Conservation (phyloP, 805 yeast genomes). For the Pichia gijzeniarum region DNA sequence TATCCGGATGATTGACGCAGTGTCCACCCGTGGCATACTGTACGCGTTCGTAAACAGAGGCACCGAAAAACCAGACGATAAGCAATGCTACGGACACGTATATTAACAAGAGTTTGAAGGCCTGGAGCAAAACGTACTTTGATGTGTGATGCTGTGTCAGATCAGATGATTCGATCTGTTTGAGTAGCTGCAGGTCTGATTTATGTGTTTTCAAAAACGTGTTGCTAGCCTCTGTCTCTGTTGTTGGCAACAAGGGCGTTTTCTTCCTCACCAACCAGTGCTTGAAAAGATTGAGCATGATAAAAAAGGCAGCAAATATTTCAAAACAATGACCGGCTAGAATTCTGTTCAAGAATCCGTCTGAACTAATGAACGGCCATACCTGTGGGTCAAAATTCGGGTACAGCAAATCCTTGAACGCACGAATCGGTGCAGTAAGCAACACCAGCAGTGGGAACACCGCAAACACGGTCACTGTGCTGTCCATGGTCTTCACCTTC, state of each 20-base stretch:
- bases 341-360: constrained; percentile 22
- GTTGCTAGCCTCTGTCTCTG: constrained; percentile 9
- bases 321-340: constrained; percentile 30
- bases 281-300: constrained; percentile 9
- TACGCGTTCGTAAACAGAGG: constrained; percentile 29
- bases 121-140: constrained; percentile 13
- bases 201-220: neutral
- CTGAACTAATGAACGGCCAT: constrained; percentile 17
- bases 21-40: constrained; percentile 35
- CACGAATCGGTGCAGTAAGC: constrained; percentile 6
- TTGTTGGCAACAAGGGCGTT: constrained; percentile 15
- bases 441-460: constrained; percentile 6
- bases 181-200: constrained; percentile 2
- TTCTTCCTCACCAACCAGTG: neutral
- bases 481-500: too few species aligned
- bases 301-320: constrained; percentile 14
- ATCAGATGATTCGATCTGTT: constrained; percentile 3
- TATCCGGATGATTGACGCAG: constrained; percentile 24
- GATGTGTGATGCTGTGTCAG: neutral
- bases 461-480: neutral
- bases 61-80: constrained; percentile 31
- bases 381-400: constrained; percentile 11
- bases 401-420: constrained; percentile 10
- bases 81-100: constrained; percentile 19
- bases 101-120: constrained; percentile 16